These are phyloP conservation scores for Phytophthora syringae DNA, from an alignment of 352 stramenopile species.

Conservation along the genomic window DNA sequence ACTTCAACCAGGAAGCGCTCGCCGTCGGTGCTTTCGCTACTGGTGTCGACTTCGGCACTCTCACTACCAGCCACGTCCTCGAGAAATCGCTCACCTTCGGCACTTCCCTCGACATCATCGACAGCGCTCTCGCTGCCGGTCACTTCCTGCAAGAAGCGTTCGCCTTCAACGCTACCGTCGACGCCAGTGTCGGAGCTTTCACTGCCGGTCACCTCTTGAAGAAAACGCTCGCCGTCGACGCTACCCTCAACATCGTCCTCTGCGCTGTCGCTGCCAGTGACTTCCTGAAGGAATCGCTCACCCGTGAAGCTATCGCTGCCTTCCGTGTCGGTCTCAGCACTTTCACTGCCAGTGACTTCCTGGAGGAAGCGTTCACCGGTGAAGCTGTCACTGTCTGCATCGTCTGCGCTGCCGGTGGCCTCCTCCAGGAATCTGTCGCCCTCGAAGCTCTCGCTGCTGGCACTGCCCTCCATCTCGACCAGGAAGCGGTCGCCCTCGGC, in stretches of 20 bases:
- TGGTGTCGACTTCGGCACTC: background rate
- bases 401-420: background rate
- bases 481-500: conserved; percentile 11
- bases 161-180: background rate
- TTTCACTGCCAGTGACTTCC: background rate
- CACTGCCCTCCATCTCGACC: conserved; percentile 10
- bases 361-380: background rate
- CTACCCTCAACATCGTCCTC: background rate
- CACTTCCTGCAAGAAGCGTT: background rate
- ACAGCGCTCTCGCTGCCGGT: background rate
- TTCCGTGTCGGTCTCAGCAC: background rate
- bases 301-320: background rate
- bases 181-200: background rate
- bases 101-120: background rate
- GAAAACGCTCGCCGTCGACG: background rate
- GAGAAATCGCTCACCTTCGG: background rate
- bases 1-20: conserved; percentile 2
- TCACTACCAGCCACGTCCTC: background rate
- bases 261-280: background rate
- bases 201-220: background rate
- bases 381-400: background rate
- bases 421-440: background rate
- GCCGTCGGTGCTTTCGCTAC: background rate
- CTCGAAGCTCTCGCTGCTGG: conserved; percentile 3
- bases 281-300: background rate